phyloP scores from a whole-genome alignment of 257 asterid genomes.

The Henckelia pumila region DNA sequence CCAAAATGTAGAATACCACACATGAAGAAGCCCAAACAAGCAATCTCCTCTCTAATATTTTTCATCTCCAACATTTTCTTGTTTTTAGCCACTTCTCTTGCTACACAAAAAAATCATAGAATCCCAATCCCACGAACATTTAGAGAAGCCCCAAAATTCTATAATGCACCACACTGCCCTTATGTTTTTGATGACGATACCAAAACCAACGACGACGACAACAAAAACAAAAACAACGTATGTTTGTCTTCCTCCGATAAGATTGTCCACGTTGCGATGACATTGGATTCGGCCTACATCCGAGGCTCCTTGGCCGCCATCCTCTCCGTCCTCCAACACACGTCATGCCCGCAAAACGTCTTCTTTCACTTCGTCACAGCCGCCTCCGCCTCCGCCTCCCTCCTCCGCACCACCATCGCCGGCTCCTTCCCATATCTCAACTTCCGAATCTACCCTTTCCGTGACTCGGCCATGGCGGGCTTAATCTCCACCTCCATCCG shows the following conservation, averaged over 20 bases:
- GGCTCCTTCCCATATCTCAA: slow-evolving; percentile 7
- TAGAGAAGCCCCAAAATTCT: slow-evolving; percentile 19
- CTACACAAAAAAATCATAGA: not conserved
- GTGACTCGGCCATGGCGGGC: slow-evolving; percentile 2
- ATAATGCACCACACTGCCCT: slow-evolving; percentile 1
- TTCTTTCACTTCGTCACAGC: slow-evolving; percentile 17
- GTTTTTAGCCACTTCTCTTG: not conserved
- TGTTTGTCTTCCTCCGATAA: too few relatives aligned
- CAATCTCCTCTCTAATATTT: slow-evolving; percentile 6
- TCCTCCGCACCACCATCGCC: not conserved
- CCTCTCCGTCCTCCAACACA: slow-evolving; percentile 15
- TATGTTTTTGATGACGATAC: too few relatives aligned
- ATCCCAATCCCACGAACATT: not conserved
- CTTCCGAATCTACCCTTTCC: slow-evolving; percentile 10
- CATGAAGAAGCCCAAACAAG: slow-evolving; percentile 25
- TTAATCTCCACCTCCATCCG: slow-evolving; percentile 14
- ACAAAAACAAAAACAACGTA: not conserved
- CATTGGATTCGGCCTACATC: slow-evolving; percentile 8
- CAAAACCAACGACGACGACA: too few relatives aligned
- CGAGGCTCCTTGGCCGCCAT: slow-evolving; percentile 16
- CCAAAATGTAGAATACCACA: slow-evolving; percentile 34
- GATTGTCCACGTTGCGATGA: slow-evolving; percentile 23
- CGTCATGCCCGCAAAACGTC: slow-evolving; percentile 14
- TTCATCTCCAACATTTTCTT: not conserved
- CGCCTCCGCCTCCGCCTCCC: not conserved